Evolutionary conservation across 257 asterid species (phyloP), one percentile per base, ranked within the genome.

Genomic region (Mentha longifolia): DNA sequence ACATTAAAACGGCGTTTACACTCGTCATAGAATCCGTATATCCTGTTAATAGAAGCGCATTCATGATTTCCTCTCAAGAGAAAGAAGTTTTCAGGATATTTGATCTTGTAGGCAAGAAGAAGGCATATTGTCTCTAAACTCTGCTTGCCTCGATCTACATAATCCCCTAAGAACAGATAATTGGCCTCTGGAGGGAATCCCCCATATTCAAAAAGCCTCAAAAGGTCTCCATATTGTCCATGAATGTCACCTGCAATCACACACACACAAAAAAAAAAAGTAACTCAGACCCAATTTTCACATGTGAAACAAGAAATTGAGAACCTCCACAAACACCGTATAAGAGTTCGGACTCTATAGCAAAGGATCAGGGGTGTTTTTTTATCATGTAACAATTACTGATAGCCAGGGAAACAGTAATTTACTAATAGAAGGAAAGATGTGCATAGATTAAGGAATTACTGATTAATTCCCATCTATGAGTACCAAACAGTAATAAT

Each of bases 141-240:
- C 66, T 82, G 86, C 72, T 85, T 85, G 43, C 89, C 89, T 46
- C 89, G 89, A 74, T 85, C 89, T 46, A 85, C 89, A 63, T 85
- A 85, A 71, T 85, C 89, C 49, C 89, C 89, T 33, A 85, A 72
- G 82, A 85, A 85, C 82, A 85, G 71, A 76, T 85, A 85, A 75
- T 85, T 85, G 72, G 89, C 89, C 74, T 85, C 89, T 13, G 89
- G 89, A 25, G 89, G 89, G 55, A 82, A 85, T 61, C 89, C 89
- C 30, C 89, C 89, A 60, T 82, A 85, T 35, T 82, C 89, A 13
- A 85, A 82, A 67, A 85, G 89, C 77, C 89, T 79, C 75, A 85
- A 78, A 79, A 85, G 87, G 74, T 85, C 89, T 69, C 85, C 87
- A 55, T 85, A 85, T 71, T 85, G 89, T 64, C 89, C 89, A 54